Evolutionary conservation across 75 land plant species (phyloP).

Genomic region (Sequoia sempervirens): DNA sequence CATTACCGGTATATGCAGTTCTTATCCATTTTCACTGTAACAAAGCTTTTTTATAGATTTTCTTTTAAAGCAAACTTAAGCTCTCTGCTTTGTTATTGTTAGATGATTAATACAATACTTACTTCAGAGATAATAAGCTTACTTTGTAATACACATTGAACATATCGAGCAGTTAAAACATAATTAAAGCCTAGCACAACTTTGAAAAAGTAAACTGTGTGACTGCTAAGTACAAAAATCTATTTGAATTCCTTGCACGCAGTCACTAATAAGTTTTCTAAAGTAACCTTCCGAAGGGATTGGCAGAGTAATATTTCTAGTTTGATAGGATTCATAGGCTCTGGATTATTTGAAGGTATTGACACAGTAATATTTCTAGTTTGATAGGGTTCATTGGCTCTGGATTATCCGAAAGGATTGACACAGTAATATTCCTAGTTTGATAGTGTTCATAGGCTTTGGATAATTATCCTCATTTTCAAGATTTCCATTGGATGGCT

Average conservation of each 20-base stretch:
- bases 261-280: background rate
- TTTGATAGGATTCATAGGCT: background rate
- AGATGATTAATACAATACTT: background rate
- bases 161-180: background rate
- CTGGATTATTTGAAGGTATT: background rate
- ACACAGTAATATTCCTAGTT: background rate
- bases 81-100: background rate
- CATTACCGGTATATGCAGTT: slow-evolving; percentile 61
- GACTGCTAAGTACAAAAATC: background rate
- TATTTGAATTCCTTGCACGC: background rate
- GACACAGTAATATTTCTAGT: no score
- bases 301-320: background rate
- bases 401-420: background rate
- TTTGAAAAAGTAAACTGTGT: background rate
- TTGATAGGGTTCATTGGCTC: no score
- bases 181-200: background rate
- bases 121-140: background rate
- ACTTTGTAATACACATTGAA: background rate
- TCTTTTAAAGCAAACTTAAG: background rate
- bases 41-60: background rate
- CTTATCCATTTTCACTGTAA: background rate
- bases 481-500: background rate
- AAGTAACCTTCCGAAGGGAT: background rate
- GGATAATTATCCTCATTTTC: background rate
- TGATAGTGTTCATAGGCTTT: background rate